phyloP scores from a whole-genome alignment of 78 protist species.

The Polysphondylium violaceum region DNA sequence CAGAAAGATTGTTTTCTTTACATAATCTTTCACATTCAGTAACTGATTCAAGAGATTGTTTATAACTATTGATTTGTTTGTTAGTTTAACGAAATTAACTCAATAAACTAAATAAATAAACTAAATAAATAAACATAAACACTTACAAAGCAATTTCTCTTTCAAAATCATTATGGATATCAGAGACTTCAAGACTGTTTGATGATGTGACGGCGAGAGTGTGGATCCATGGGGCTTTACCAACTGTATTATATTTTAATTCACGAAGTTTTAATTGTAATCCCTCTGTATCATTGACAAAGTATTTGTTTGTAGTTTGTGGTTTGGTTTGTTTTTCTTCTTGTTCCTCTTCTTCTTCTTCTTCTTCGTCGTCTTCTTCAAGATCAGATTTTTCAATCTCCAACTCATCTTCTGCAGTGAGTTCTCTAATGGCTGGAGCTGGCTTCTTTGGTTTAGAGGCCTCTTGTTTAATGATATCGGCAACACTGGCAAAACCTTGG shows the following conservation, averaged over 20 bases:
- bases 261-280: constrained; percentile 36
- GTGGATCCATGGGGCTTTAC: constrained; percentile 80
- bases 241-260: constrained; percentile 12
- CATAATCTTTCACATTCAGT: constrained; percentile 51
- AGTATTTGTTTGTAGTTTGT: constrained; percentile 11
- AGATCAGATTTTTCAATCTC: constrained; percentile 4
- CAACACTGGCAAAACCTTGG: constrained; percentile 63
- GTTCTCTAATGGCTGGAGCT: constrained; percentile 27
- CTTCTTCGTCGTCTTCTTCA: constrained; percentile 24
- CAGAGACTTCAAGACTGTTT: not conserved
- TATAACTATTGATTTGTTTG: constrained; percentile 14
- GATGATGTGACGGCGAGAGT: constrained; percentile 56
- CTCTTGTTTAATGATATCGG: constrained; percentile 18
- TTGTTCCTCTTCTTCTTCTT: constrained; percentile 2
- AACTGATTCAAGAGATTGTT: constrained; percentile 51
- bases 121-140: not conserved
- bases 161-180: constrained; percentile 84
- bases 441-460: constrained; percentile 32
- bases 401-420: constrained; percentile 3
- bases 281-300: constrained; percentile 43
- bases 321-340: not conserved
- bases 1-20: constrained; percentile 11
- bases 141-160: constrained; percentile 86
- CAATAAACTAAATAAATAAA: not conserved
- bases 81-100: not conserved